These are phyloP conservation scores for Rasamsonia emersonii DNA, from an alignment of 2,329 filamentous ascomycete species.

Conservation along the genomic window DNA sequence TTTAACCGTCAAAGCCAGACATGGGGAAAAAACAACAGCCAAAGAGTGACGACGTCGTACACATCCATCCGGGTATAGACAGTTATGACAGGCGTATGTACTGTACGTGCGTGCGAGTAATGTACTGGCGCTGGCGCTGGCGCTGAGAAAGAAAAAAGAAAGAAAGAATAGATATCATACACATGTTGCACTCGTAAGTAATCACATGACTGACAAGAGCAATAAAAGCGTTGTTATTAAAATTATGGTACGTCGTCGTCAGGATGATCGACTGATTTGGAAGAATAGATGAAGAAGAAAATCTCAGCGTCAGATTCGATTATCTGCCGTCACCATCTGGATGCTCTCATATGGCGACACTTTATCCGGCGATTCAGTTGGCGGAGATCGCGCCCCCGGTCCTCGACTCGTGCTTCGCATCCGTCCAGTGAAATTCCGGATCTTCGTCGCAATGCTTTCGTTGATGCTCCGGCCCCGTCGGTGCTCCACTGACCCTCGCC, in stretches of 20 bases:
- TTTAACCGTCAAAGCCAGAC: no score
- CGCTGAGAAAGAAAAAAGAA: not conserved
- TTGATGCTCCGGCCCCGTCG: conserved; percentile 49
- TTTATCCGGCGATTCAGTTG: conserved; percentile 16
- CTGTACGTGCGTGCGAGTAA: not conserved
- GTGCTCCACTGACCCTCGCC: conserved; percentile 38
- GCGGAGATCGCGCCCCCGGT: conserved; percentile 39
- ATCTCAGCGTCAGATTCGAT: conserved; percentile 4
- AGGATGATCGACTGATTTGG: conserved; percentile 1
- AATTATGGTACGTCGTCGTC: not conserved
- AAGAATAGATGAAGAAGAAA: conserved; percentile 3
- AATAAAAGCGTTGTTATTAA: conserved; percentile 4
- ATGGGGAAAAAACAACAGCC: no score
- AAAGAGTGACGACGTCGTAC: no score
- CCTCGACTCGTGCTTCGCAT: conserved; percentile 51
- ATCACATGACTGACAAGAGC: no score
- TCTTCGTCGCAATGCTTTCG: conserved; percentile 47
- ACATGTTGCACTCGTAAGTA: not conserved
- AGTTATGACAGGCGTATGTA: conserved; percentile 1
- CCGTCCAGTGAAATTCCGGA: conserved; percentile 48
- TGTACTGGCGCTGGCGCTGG: no score
- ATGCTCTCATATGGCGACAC: conserved; percentile 24
- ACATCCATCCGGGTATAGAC: not conserved
- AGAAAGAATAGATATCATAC: not conserved
- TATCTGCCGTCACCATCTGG: conserved; percentile 10